These are phyloP conservation scores for Coemansia umbellata DNA, from an alignment of 192 early-diverging fungal genomes.

Conservation along the genomic window DNA sequence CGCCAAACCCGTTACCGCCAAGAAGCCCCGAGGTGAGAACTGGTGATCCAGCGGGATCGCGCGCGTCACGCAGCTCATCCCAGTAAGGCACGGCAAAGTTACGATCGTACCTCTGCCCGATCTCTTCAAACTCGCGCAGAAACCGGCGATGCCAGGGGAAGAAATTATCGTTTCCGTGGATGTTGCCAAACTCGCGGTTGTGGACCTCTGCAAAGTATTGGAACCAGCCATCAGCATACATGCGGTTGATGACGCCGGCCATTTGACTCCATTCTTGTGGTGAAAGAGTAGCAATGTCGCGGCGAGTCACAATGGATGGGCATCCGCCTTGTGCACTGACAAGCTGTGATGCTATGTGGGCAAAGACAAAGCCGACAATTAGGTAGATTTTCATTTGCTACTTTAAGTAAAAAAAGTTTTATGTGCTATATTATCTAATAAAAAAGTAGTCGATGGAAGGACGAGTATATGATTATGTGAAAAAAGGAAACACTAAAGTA, in stretches of 20 bases:
- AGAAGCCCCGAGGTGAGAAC: slow-evolving; percentile 30
- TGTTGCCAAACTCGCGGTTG: slow-evolving; percentile 42
- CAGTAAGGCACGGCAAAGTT: slow-evolving; percentile 55
- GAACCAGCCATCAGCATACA: slow-evolving; percentile 48
- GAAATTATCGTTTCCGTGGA: slow-evolving; percentile 53
- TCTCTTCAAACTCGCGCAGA: slow-evolving; percentile 52
- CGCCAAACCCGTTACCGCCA: slow-evolving; percentile 44
- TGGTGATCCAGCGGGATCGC: slow-evolving; percentile 38
- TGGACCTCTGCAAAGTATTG: slow-evolving; percentile 39
- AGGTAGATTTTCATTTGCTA: not conserved
- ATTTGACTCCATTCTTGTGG: slow-evolving; percentile 38
- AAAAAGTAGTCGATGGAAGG: no score
- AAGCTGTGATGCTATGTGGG: slow-evolving; percentile 12
- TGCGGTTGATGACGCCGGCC: slow-evolving; percentile 24
- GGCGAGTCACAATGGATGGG: slow-evolving; percentile 16
- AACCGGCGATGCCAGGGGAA: slow-evolving; percentile 57
- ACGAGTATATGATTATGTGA: no score
- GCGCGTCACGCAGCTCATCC: slow-evolving; percentile 57
- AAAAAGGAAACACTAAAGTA: no score
- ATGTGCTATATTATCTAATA: not conserved
- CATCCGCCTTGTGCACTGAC: slow-evolving; percentile 34
- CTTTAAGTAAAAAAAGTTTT: not conserved
- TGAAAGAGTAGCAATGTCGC: slow-evolving; percentile 38
- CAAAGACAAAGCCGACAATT: slow-evolving; percentile 9
- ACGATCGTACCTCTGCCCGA: slow-evolving; percentile 46